Conservation (phyloP, 495 filamentous ascomycete species). For the Darksidea phi region DNA sequence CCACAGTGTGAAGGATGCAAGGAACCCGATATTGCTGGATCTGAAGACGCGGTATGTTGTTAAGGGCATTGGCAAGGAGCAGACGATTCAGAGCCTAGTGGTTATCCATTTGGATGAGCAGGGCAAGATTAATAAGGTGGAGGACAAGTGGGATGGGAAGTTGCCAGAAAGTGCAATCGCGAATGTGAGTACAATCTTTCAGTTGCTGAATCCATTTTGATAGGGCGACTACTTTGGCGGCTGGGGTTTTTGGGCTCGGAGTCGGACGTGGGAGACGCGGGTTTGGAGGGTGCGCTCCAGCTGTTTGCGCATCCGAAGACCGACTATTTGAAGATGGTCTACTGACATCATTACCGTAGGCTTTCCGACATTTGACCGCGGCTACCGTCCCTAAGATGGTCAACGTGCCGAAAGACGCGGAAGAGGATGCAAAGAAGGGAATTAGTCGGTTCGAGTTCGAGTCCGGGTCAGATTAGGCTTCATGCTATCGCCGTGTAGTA, state of each 20-base stretch:
- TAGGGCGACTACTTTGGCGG: constrained; percentile 45
- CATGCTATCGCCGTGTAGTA: no score
- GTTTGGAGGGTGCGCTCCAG: constrained; percentile 38
- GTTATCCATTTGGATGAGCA: constrained; percentile 45
- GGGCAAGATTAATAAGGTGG: constrained; percentile 53
- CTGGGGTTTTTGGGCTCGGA: constrained; percentile 46
- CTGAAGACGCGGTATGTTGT: constrained; percentile 54
- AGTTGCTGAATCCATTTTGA: constrained; percentile 43
- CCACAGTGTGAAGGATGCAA: constrained; percentile 51
- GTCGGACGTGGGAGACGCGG: constrained; percentile 40
- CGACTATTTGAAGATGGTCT: no score
- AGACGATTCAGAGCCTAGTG: constrained; percentile 52
- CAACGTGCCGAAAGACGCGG: constrained; percentile 57
- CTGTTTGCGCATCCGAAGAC: neutral
- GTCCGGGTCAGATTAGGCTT: neutral
- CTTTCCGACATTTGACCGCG: constrained; percentile 56
- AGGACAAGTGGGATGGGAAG: constrained; percentile 59
- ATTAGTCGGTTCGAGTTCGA: constrained; percentile 9
- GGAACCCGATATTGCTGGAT: constrained; percentile 57
- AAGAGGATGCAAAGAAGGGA: constrained; percentile 49
- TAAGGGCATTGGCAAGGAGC: constrained; percentile 53
- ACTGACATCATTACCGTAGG: constrained; percentile 39
- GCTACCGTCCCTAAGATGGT: constrained; percentile 56
- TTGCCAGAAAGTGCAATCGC: constrained; percentile 47
- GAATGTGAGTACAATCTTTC: constrained; percentile 43